These are phyloP conservation scores for Mycena haematopus DNA, from an alignment of 768 basidiomycete genomes.

Conservation along the genomic window DNA sequence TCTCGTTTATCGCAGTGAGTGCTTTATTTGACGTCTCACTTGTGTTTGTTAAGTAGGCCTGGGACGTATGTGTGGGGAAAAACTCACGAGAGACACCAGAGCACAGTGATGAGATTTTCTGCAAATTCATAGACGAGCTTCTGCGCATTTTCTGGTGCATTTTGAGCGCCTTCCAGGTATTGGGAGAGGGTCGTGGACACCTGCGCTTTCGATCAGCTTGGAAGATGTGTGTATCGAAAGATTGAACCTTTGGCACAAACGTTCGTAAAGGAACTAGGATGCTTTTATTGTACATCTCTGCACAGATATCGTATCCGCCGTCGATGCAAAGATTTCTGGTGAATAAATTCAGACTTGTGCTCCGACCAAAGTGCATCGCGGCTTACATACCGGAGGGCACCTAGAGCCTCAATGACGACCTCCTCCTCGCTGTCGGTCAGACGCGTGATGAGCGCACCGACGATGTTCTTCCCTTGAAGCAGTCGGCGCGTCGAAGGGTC, in stretches of 20 bases:
- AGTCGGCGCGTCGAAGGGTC: constrained; percentile 91
- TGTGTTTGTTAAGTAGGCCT: constrained; percentile 38
- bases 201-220: constrained; percentile 45
- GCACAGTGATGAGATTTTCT: constrained; percentile 89
- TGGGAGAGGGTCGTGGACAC: constrained; percentile 76
- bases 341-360: constrained; percentile 18
- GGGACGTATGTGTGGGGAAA: not conserved
- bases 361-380: constrained; percentile 2
- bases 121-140: constrained; percentile 86
- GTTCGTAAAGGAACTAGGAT: constrained; percentile 77
- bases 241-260: constrained; percentile 77
- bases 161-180: constrained; percentile 64
- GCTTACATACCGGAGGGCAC: constrained; percentile 76
- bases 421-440: constrained; percentile 90
- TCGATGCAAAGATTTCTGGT: constrained; percentile 91
- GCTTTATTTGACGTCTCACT: constrained; percentile 96
- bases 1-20: constrained; percentile 82
- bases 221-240: not conserved
- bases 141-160: constrained; percentile 71
- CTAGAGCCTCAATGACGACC: constrained; percentile 88
- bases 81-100: constrained; percentile 96
- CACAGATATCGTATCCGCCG: constrained; percentile 94
- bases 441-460: constrained; percentile 85
- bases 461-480: constrained; percentile 89
- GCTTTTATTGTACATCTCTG: constrained; percentile 97